Percentiles rank a stretch among this genome's conserved stretches.
Evolutionary conservation across 768 basidiomycete species (phyloP).

Genomic region (Mycena latifolia): DNA sequence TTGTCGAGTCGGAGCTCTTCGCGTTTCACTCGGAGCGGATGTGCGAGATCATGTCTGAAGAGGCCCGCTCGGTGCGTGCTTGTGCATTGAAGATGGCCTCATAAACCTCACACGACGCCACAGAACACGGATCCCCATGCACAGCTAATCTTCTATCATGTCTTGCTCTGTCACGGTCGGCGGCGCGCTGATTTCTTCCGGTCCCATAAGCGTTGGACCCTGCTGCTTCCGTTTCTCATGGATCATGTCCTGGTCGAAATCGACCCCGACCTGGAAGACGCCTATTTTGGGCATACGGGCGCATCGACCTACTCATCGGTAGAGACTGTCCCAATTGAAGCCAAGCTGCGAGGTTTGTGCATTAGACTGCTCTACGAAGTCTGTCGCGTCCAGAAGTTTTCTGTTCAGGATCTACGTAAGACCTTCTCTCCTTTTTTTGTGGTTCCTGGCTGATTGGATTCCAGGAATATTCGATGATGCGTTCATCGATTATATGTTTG

Average conservation of each 20-base stretch:
- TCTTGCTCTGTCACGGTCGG: constrained; percentile 83
- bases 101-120: constrained; percentile 26
- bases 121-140: constrained; percentile 90
- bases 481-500: constrained; percentile 92
- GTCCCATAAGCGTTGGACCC: constrained; percentile 86
- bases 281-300: constrained; percentile 60
- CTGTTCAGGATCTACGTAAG: constrained; percentile 80
- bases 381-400: constrained; percentile 89
- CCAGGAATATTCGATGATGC: constrained; percentile 83
- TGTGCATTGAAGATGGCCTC: constrained; percentile 3
- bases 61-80: constrained; percentile 71
- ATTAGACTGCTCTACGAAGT: constrained; percentile 91
- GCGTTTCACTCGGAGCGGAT: constrained; percentile 93
- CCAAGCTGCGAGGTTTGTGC: constrained; percentile 78
- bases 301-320: constrained; percentile 51
- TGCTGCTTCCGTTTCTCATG: constrained; percentile 85
- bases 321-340: constrained; percentile 83
- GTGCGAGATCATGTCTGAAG: constrained; percentile 82
- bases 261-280: constrained; percentile 79
- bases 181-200: constrained; percentile 78
- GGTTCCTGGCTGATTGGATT: constrained; percentile 13
- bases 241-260: constrained; percentile 87
- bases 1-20: constrained; percentile 91
- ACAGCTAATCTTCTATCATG: constrained; percentile 82
- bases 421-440: constrained; percentile 42